Percentiles rank a stretch among this genome's conserved stretches.
phyloP scores from a whole-genome alignment of 768 basidiomycete species.

The Brasilioporus rufonigricans region DNA sequence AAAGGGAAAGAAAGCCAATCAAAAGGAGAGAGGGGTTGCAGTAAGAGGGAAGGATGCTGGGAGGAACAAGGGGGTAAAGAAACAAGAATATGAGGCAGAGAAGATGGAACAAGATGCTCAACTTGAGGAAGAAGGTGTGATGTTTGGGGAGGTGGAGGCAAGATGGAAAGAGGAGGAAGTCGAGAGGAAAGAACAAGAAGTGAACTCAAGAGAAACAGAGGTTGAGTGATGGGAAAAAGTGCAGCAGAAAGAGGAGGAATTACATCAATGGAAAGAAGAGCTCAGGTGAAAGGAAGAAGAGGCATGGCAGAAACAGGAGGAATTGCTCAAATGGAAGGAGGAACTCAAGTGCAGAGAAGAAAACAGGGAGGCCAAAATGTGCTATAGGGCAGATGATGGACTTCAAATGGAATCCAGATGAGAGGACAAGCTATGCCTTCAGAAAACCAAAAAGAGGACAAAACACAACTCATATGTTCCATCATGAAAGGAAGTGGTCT shows the following conservation, averaged over 20 bases:
- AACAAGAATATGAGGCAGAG: slow-evolving; percentile 30
- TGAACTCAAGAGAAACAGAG: slow-evolving; percentile 28
- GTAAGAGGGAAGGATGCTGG: slow-evolving; percentile 20
- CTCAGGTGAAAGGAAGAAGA: slow-evolving; percentile 30
- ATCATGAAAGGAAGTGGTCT: no score
- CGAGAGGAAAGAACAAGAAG: slow-evolving; percentile 26
- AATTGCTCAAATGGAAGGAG: slow-evolving; percentile 26
- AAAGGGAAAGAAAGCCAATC: slow-evolving; percentile 33
- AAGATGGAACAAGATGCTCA: slow-evolving; percentile 22
- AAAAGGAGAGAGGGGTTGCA: slow-evolving; percentile 27
- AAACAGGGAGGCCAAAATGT: slow-evolving; percentile 32
- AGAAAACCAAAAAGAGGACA: slow-evolving; percentile 32
- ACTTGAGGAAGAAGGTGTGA: slow-evolving; percentile 20
- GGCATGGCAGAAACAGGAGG: slow-evolving; percentile 26
- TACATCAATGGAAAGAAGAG: slow-evolving; percentile 24
- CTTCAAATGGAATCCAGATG: slow-evolving; percentile 29
- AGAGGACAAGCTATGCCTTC: slow-evolving; percentile 31
- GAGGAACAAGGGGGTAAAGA: slow-evolving; percentile 29
- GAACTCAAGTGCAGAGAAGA: slow-evolving; percentile 32
- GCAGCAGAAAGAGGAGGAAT: slow-evolving; percentile 27
- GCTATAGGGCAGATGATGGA: slow-evolving; percentile 28
- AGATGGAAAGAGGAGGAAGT: slow-evolving; percentile 22
- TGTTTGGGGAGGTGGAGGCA: slow-evolving; percentile 19
- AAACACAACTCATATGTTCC: no score
- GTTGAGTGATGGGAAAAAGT: slow-evolving; percentile 24